These are phyloP conservation scores for Brettanomyces custersianus DNA, from an alignment of 805 yeast genomes.

Conservation along the genomic window DNA sequence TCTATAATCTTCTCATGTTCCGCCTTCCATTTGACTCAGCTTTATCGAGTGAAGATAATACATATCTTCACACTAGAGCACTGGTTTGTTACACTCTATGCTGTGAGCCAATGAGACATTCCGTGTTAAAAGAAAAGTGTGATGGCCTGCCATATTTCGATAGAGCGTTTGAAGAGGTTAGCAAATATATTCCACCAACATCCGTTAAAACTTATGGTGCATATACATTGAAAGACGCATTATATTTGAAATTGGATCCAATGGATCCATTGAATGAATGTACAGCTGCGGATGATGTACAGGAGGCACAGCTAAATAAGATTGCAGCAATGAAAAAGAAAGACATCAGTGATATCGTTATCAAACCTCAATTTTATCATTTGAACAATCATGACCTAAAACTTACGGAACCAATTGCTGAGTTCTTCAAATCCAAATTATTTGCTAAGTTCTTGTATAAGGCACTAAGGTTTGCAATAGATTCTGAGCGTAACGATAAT, in stretches of 20 bases:
- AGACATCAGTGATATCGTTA: slow-evolving; percentile 33
- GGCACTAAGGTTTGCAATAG: slow-evolving; percentile 44
- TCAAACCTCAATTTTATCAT: slow-evolving; percentile 35
- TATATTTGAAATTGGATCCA: slow-evolving; percentile 48
- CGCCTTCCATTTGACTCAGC: slow-evolving; percentile 20
- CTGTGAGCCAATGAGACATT: slow-evolving; percentile 44
- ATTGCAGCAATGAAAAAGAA: slow-evolving; percentile 30
- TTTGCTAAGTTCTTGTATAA: slow-evolving; percentile 54
- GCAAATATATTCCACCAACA: slow-evolving; percentile 54
- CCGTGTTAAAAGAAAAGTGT: slow-evolving; percentile 30
- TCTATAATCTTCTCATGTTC: slow-evolving; percentile 35
- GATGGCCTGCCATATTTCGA: slow-evolving; percentile 35
- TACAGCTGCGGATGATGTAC: slow-evolving; percentile 42
- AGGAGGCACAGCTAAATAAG: slow-evolving; percentile 35
- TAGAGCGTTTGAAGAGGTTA: slow-evolving; percentile 43
- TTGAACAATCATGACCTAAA: slow-evolving; percentile 18
- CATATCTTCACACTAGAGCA: slow-evolving; percentile 23
- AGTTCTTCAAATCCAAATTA: slow-evolving; percentile 38
- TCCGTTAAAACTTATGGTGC: slow-evolving; percentile 62
- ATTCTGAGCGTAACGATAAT: slow-evolving; percentile 40
- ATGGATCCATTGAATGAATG: slow-evolving; percentile 38
- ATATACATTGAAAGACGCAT: slow-evolving; percentile 44
- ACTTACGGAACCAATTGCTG: slow-evolving; percentile 30
- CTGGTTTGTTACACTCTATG: slow-evolving; percentile 43
- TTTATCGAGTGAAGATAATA: slow-evolving; percentile 8